Evolutionary conservation across 345 rosid genomes (phyloP), one percentile per base, ranked within the genome.

Genomic region (Salix arbutifolia): DNA sequence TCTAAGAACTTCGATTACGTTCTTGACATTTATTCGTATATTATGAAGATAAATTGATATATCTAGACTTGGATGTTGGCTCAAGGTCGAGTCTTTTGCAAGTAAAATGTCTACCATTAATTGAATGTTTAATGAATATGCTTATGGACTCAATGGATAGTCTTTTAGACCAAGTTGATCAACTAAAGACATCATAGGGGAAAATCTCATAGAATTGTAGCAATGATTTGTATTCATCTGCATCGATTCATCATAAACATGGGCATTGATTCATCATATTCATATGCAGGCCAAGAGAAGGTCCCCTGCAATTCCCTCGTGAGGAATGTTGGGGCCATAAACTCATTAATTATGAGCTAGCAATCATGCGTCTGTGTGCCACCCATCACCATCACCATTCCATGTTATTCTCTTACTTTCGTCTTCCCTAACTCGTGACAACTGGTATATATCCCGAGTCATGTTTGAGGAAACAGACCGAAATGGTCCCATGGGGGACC

Each of bases 401-500:
- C 40, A 67, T 26, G 76, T 67, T 60, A 71, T 56, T 77, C 65
- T 53, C 70, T 65, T 65, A 18, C 50, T 28, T 60, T 46, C 25
- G 65, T 66, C 65, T 72, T 72, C 42, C 72, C 46, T 65, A 53
- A 61, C 44, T 35, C 74, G 25, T 65, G 65, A 73, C 73, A 70
- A 37, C 73, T 60, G 69, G 75, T 28, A 28, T 50, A 35, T 35
- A 35, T 35, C 12, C 67, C 13, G 77, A 72, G 74, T 67, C 70
- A 53, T 69, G 69, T 68, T 56, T 68, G 58, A 71, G 80, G 23
- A 73, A 77, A 64, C 78, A 48, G 65, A 72, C 37, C 37, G 71
- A 10, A 37, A 73, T 69, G 81, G 80, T 74, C 78, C 79, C 79
- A 8, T 4, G 26, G 48, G 76, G 79, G 81, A 67, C 78, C 80